phyloP scores from a whole-genome alignment of 1,139 yeast genomes.

The Candida frijolesensis region DNA sequence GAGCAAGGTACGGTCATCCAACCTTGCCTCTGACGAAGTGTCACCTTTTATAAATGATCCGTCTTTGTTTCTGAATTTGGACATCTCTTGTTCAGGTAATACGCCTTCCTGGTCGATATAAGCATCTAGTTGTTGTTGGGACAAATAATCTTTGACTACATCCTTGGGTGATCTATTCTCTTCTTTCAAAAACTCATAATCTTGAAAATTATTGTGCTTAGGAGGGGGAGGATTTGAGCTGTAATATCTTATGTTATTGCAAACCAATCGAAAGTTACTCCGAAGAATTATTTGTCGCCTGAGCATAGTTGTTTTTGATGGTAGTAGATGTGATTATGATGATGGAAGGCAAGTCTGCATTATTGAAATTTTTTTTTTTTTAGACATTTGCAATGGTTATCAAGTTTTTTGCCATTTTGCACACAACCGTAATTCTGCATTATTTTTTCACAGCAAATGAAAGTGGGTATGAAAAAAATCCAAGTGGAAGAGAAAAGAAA shows the following conservation, averaged over 20 bases:
- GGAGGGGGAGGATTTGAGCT: background rate
- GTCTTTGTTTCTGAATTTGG: conserved; percentile 42
- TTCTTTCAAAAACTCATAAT: conserved; percentile 10
- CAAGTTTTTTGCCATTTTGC: background rate
- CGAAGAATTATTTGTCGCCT: conserved; percentile 3
- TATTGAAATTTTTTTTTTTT: conserved; percentile 1
- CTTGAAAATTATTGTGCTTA: background rate
- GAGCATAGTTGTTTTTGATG: background rate
- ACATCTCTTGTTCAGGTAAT: conserved; percentile 11
- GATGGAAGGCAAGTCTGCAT: no score
- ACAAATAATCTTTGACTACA: conserved; percentile 7
- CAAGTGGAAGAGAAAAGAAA: background rate
- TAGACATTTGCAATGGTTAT: conserved; percentile 2
- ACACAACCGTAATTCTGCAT: background rate
- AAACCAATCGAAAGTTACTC: background rate
- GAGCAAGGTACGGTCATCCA: conserved; percentile 47
- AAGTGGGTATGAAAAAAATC: background rate
- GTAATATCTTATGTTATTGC: background rate
- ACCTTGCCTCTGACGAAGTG: conserved; percentile 53
- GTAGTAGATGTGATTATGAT: background rate
- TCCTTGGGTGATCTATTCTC: conserved; percentile 8
- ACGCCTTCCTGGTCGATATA: conserved; percentile 1
- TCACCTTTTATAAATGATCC: conserved; percentile 46
- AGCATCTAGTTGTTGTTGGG: conserved; percentile 6
- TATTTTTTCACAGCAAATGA: conserved; percentile 6